Evolutionary conservation across 2,329 filamentous ascomycete genomes (phyloP).

Genomic region (Zymoseptoria ardabiliae): DNA sequence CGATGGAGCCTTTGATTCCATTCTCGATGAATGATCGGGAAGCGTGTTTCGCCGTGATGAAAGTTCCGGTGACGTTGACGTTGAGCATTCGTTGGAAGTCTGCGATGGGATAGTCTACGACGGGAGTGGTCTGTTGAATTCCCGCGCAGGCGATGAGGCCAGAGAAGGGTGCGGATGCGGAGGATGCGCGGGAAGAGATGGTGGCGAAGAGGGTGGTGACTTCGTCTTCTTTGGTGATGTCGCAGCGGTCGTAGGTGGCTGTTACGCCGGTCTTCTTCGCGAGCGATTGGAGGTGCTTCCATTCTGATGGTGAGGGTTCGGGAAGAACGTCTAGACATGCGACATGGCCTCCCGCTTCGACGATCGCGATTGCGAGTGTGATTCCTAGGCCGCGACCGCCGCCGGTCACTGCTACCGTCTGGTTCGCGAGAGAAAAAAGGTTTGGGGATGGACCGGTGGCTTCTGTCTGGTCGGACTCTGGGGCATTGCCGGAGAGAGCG

Average conservation of each 20-base stretch:
- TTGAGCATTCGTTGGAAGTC: constrained; percentile 32
- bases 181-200: constrained; percentile 60
- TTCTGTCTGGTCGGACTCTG: constrained; percentile 19
- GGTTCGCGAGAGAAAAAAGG: constrained; percentile 19
- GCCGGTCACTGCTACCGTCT: constrained; percentile 25
- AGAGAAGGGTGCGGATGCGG: constrained; percentile 58
- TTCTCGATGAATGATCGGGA: constrained; percentile 28
- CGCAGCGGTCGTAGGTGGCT: constrained; percentile 64
- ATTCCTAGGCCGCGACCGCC: constrained; percentile 26
- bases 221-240: constrained; percentile 62
- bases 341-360: constrained; percentile 25
- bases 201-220: constrained; percentile 45
- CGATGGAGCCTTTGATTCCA: constrained; percentile 30
- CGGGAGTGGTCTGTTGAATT: constrained; percentile 23
- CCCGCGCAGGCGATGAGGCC: constrained; percentile 24
- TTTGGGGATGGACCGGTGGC: constrained; percentile 18
- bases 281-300: constrained; percentile 53
- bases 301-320: constrained; percentile 52
- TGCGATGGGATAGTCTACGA: constrained; percentile 27
- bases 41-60: constrained; percentile 29
- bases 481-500: constrained; percentile 15
- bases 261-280: constrained; percentile 53
- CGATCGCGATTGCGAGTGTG: constrained; percentile 23
- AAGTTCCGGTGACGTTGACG: constrained; percentile 33
- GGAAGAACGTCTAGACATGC: constrained; percentile 37